These are phyloP conservation scores for Musa beccarii DNA, from an alignment of 176 grass and related monocot species.

Conservation along the genomic window DNA sequence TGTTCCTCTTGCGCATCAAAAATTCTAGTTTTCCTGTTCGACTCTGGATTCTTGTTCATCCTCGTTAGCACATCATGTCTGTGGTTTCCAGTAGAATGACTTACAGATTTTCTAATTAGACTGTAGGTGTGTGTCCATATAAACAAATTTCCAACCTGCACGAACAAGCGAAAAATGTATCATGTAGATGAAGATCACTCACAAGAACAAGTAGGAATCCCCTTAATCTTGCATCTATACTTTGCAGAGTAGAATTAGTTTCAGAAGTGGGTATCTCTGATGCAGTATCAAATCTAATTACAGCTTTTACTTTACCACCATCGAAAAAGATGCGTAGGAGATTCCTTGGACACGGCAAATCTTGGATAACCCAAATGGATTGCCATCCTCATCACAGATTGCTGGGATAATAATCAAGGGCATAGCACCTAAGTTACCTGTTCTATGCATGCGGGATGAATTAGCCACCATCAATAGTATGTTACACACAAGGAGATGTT, in stretches of 20 bases:
- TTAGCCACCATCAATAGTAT: background rate
- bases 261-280: too few relatives aligned
- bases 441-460: background rate
- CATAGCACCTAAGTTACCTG: slow-evolving; percentile 45
- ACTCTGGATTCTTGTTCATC: background rate
- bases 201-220: too few relatives aligned
- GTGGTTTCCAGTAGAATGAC: slow-evolving; percentile 7
- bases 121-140: slow-evolving; percentile 53
- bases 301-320: slow-evolving; percentile 28
- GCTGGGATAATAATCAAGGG: slow-evolving; percentile 58
- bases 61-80: background rate
- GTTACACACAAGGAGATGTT: background rate
- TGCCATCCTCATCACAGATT: slow-evolving; percentile 42
- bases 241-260: too few relatives aligned
- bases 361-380: slow-evolving; percentile 33
- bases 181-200: too few relatives aligned
- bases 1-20: background rate
- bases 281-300: too few relatives aligned
- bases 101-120: slow-evolving; percentile 39
- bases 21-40: background rate
- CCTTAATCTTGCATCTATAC: too few relatives aligned
- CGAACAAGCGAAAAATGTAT: background rate
- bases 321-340: slow-evolving; percentile 48
- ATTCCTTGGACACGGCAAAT: slow-evolving; percentile 40
- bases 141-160: slow-evolving; percentile 40